Conservation (phyloP, 805 yeast genomes). For the Maudiozyma serrabonitensis region DNA sequence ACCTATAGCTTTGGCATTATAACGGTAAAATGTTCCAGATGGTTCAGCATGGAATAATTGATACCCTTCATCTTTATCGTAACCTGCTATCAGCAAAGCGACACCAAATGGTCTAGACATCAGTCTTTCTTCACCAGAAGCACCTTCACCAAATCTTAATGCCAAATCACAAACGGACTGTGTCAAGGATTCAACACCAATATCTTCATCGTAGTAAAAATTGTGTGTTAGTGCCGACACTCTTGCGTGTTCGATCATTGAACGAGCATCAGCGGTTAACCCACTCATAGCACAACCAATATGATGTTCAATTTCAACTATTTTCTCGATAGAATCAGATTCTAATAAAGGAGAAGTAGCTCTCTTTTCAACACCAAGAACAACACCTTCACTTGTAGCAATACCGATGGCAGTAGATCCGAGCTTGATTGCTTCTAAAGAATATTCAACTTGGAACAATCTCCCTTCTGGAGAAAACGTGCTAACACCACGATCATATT, state of each 20-base stretch:
- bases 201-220: conserved; percentile 83
- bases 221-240: conserved; percentile 81
- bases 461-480: conserved; percentile 99
- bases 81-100: conserved; percentile 90
- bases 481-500: conserved; percentile 97
- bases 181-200: conserved; percentile 85
- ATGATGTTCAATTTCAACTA: conserved; percentile 87
- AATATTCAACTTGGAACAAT: conserved; percentile 94
- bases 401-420: conserved; percentile 94
- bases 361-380: conserved; percentile 93
- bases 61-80: conserved; percentile 87
- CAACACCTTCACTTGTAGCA: conserved; percentile 89
- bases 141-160: conserved; percentile 93
- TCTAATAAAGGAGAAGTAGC: conserved; percentile 89
- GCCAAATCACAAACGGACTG: conserved; percentile 97
- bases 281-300: conserved; percentile 99
- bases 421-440: conserved; percentile 89
- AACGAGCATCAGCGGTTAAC: conserved; percentile 94
- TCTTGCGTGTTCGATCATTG: conserved; percentile 97
- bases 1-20: conserved; percentile 98
- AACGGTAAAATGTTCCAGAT: conserved; percentile 93
- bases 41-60: conserved; percentile 99
- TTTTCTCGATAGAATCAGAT: conserved; percentile 88
- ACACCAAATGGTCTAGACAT: conserved; percentile 99
- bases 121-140: conserved; percentile 81